phyloP scores from a whole-genome alignment of 768 basidiomycete species.

The Exidia glandulosa region DNA sequence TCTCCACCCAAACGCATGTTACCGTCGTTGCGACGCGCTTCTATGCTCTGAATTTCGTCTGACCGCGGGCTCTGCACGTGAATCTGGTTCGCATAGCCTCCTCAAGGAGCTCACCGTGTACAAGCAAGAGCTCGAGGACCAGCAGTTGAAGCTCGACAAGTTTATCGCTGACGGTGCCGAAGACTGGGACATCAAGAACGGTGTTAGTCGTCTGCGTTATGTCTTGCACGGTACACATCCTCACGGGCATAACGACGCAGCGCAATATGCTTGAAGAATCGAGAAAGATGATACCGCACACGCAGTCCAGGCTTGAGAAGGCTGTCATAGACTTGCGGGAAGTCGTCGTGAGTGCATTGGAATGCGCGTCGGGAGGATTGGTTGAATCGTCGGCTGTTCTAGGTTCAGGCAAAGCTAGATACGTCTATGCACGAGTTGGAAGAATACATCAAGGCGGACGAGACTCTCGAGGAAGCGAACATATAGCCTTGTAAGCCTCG shows the following conservation, averaged over 20 bases:
- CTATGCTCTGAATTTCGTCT: neutral
- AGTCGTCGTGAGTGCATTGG: constrained; percentile 43
- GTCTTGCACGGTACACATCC: constrained; percentile 6
- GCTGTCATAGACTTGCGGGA: constrained; percentile 52
- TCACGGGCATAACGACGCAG: constrained; percentile 18
- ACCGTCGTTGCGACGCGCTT: neutral
- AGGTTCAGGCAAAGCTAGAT: constrained; percentile 19
- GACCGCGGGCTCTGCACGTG: neutral
- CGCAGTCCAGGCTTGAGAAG: constrained; percentile 46
- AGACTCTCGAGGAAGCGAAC: constrained; percentile 40
- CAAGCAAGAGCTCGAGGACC: constrained; percentile 49
- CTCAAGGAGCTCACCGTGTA: constrained; percentile 61
- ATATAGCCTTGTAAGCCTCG: constrained; percentile 23
- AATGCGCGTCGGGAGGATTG: neutral
- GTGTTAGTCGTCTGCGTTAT: constrained; percentile 32
- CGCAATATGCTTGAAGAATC: constrained; percentile 63
- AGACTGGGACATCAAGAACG: constrained; percentile 69
- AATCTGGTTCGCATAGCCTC: constrained; percentile 29
- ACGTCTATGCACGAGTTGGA: constrained; percentile 22
- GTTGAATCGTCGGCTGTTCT: constrained; percentile 12
- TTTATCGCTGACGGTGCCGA: constrained; percentile 47
- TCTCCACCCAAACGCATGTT: neutral
- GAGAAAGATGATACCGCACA: constrained; percentile 68
- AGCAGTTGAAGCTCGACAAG: constrained; percentile 49
- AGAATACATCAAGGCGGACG: constrained; percentile 47